phyloP scores from a whole-genome alignment of 352 stramenopile genomes.

The Phytopythium boreale region DNA sequence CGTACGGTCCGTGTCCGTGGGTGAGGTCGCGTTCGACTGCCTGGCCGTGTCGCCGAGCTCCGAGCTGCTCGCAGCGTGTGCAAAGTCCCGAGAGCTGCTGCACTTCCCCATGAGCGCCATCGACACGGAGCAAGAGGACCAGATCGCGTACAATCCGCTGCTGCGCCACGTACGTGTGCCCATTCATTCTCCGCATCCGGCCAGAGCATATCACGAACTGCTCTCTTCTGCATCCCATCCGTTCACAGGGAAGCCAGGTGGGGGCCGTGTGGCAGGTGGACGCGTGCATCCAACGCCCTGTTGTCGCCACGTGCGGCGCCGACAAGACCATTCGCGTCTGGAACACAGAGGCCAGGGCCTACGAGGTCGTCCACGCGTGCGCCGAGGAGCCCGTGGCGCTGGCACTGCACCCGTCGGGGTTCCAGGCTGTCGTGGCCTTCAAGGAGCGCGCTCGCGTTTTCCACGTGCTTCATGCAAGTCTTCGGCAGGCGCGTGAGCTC shows the following conservation, averaged over 20 bases:
- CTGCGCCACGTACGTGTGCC: neutral
- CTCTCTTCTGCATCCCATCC: no score
- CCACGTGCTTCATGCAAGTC: slow-evolving; percentile 63
- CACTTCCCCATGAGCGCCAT: slow-evolving; percentile 68
- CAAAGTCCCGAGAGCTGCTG: slow-evolving; percentile 65
- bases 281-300: slow-evolving; percentile 75
- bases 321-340: slow-evolving; percentile 88
- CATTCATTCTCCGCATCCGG: no score
- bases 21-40: slow-evolving; percentile 74
- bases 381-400: slow-evolving; percentile 62
- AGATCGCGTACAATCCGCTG: slow-evolving; percentile 60
- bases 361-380: slow-evolving; percentile 63
- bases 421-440: slow-evolving; percentile 68
- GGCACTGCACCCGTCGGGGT: slow-evolving; percentile 65
- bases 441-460: slow-evolving; percentile 79
- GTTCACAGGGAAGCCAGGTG: slow-evolving; percentile 60
- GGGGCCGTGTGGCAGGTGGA: slow-evolving; percentile 73
- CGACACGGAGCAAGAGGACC: slow-evolving; percentile 74
- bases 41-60: slow-evolving; percentile 64
- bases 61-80: slow-evolving; percentile 59
- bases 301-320: slow-evolving; percentile 75
- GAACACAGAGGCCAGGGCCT: slow-evolving; percentile 75
- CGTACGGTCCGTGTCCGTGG: slow-evolving; percentile 62
- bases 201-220: no score
- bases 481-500: slow-evolving; percentile 63